Percentiles rank a stretch among this genome's conserved stretches.
phyloP scores from a whole-genome alignment of 2,329 filamentous ascomycete species.

The Fusarium chaquense region DNA sequence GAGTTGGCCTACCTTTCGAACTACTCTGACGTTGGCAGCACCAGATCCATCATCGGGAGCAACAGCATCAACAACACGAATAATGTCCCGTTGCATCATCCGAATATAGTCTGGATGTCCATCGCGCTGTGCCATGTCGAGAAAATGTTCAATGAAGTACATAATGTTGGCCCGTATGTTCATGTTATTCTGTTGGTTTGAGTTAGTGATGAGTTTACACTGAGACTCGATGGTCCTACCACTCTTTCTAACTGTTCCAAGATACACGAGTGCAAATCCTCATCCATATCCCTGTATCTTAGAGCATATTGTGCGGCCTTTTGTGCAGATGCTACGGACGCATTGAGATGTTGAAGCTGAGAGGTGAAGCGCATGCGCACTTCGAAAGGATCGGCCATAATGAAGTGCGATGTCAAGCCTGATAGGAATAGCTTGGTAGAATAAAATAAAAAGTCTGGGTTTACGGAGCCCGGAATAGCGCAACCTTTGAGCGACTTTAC shows the following conservation, averaged over 20 bases:
- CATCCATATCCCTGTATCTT: constrained; percentile 93
- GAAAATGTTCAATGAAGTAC: constrained; percentile 97
- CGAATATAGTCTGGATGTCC: constrained; percentile 84
- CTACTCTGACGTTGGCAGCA: constrained; percentile 93
- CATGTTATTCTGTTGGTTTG: constrained; percentile 80
- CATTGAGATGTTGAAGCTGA: constrained; percentile 90
- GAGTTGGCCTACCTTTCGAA: constrained; percentile 73
- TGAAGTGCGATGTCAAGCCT: constrained; percentile 24
- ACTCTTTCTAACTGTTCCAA: constrained; percentile 92
- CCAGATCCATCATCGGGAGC: constrained; percentile 88
- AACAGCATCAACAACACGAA: constrained; percentile 91
- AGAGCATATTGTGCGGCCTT: constrained; percentile 96
- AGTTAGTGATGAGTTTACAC: constrained; percentile 18
- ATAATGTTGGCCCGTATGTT: constrained; percentile 98
- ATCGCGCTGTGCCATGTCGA: constrained; percentile 84
- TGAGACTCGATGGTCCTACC: constrained; percentile 12
- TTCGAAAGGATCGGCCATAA: constrained; percentile 88
- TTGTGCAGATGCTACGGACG: constrained; percentile 86
- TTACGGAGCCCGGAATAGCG: constrained; percentile 22
- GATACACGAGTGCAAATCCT: constrained; percentile 97
- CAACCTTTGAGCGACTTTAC: constrained; percentile 17
- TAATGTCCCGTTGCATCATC: constrained; percentile 95
- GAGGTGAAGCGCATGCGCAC: constrained; percentile 97
- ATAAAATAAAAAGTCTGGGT: constrained; percentile 1
- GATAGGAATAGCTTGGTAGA: neutral